A percentile compares a stretch with the other conserved stretches of the same genome.
Conservation (phyloP, 2,329 filamentous ascomycete genomes). For the Hirsutella minnesotensis region DNA sequence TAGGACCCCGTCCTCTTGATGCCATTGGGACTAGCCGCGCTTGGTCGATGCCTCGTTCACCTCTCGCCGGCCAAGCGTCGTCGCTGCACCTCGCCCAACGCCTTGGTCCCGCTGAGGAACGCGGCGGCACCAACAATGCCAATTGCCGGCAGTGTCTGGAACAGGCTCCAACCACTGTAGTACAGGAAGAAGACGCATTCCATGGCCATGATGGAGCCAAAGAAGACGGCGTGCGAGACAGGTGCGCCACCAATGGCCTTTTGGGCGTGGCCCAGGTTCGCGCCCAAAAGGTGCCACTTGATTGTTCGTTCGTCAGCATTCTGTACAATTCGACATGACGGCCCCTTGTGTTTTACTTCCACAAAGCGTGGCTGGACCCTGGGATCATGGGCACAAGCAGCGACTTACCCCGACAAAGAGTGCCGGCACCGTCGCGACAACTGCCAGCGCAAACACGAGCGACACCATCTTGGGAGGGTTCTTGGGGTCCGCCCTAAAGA, state of each 20-base stretch:
- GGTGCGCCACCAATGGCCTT: conserved; percentile 69
- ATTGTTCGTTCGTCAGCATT: background rate
- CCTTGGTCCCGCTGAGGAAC: conserved; percentile 80
- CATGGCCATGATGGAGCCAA: conserved; percentile 75
- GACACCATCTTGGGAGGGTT: conserved; percentile 75
- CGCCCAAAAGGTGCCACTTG: conserved; percentile 73
- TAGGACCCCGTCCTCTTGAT: background rate
- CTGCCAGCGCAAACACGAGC: conserved; percentile 60
- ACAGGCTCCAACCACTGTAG: conserved; percentile 84
- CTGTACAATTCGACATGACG: too few species aligned
- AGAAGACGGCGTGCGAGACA: conserved; percentile 71
- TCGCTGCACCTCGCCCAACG: conserved; percentile 84
- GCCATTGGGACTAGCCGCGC: background rate
- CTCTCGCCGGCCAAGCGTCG: conserved; percentile 66
- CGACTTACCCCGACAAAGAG: conserved; percentile 53
- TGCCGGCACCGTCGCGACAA: conserved; percentile 61
- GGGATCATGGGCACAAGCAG: background rate
- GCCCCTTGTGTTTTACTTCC: too few species aligned
- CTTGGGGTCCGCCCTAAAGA: conserved; percentile 68
- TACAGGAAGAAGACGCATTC: conserved; percentile 92
- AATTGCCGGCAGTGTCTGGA: conserved; percentile 72
- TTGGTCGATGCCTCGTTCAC: conserved; percentile 23
- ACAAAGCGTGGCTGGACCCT: background rate
- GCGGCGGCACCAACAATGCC: conserved; percentile 56
- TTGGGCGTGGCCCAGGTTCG: conserved; percentile 66